Percentiles rank a stretch among this genome's conserved stretches.
These are phyloP conservation scores for Achlya hypogyna DNA, from an alignment of 352 stramenopile genomes.

Conservation along the genomic window DNA sequence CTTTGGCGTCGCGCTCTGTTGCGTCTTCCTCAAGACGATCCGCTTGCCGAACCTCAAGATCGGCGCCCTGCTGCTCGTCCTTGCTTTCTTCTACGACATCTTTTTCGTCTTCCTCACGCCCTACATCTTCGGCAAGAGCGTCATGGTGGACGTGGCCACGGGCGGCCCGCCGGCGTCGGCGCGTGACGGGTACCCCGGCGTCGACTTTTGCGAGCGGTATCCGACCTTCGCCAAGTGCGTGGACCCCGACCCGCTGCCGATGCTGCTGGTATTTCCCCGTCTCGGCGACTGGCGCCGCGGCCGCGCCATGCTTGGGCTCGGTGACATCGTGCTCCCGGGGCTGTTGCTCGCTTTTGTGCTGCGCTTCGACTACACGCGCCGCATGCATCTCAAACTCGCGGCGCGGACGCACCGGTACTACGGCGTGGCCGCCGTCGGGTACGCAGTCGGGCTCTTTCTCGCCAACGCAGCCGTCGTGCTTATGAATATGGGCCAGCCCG, in stretches of 20 bases:
- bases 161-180: conserved; percentile 65
- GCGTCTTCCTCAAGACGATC: conserved; percentile 86
- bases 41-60: conserved; percentile 89
- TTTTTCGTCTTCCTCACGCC: conserved; percentile 95
- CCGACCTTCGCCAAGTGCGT: conserved; percentile 44
- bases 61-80: conserved; percentile 75
- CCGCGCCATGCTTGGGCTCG: conserved; percentile 89
- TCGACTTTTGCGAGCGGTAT: conserved; percentile 73
- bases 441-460: conserved; percentile 88
- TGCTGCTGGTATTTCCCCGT: conserved; percentile 90
- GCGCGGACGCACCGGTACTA: conserved; percentile 72
- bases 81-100: conserved; percentile 93
- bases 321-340: conserved; percentile 93
- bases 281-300: conserved; percentile 88
- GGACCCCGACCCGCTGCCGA: conserved; percentile 86
- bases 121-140: conserved; percentile 70
- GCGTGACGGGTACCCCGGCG: conserved; percentile 48
- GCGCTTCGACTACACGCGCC: conserved; percentile 78
- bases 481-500: conserved; percentile 91
- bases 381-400: not conserved
- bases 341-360: conserved; percentile 90
- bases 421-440: conserved; percentile 75
- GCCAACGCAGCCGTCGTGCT: conserved; percentile 91
- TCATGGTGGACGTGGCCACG: conserved; percentile 93
- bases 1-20: conserved; percentile 89